Evolutionary conservation across 2,329 filamentous ascomycete genomes (phyloP), one percentile per base, ranked within the genome.

Genomic region (Fusarium metavorans): DNA sequence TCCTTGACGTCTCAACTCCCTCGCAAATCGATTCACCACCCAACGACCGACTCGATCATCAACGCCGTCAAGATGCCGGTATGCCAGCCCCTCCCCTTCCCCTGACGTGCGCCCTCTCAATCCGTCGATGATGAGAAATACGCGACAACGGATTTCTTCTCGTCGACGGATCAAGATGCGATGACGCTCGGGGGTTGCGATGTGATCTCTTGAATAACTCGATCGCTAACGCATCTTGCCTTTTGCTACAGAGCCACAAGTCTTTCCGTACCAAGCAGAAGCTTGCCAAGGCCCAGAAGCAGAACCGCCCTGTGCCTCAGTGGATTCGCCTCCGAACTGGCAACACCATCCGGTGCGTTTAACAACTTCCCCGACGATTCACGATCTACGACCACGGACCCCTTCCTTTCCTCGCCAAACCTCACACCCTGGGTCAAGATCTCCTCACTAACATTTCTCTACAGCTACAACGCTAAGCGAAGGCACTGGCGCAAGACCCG

Each of bases 181-280:
- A 70, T 62, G 72, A 37, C 13, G 62, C 23, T 14, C 25, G 32
- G 68, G 67, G 45, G n/a, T 66, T 63, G 60, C 58, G 43, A 23
- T 45, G 37, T 41, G 34, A 30, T 74, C 48, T 35, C 43, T 50
- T n/a, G 54, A 66, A 66, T 54, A 30, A 59, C 27, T 56, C 30
- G 71, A 72, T 74, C 50, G 73, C 81, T 82, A 76, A 82, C 71
- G 25, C 65, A 61, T 65, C 48, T 43, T 59, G 48, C 64, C 50
- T 39, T 73, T 73, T 48, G 34, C 32, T n/a, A 64, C 87, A 98
- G 96, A 96, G 93, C 93, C 95, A 99, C 91, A 99, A 99, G 93
- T 94, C 95, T 86, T 99, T 99, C 95, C 94, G 95, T 87, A 98
- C 95, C 89, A 99, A 99, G 95, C 94, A 97, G 89, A 99, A 99